Conservation (phyloP, 768 basidiomycete species). For the Leccinum variicolor region DNA sequence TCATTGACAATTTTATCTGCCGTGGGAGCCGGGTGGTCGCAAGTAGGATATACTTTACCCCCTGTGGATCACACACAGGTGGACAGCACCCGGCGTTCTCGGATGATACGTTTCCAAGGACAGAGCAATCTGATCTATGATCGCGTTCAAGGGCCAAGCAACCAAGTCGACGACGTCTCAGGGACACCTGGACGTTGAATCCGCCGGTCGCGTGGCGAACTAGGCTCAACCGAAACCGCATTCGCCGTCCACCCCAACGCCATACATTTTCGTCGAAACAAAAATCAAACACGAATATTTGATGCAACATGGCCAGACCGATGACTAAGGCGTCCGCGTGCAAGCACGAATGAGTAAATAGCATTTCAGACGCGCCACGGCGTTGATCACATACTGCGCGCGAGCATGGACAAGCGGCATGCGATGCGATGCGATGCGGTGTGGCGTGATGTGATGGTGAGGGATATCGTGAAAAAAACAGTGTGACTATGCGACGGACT, state of each 20-base stretch:
- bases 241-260: not conserved
- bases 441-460: not conserved
- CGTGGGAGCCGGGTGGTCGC: not conserved
- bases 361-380: not conserved
- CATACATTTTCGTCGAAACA: not conserved
- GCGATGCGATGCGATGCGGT: not conserved
- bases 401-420: not conserved
- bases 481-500: slow-evolving; percentile 2
- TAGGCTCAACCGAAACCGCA: not conserved
- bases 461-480: not conserved
- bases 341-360: not conserved
- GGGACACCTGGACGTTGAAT: not conserved
- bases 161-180: not conserved
- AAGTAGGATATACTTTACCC: not conserved
- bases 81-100: not conserved
- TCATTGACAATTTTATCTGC: not conserved
- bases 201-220: not conserved
- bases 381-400: not conserved
- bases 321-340: not conserved
- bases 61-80: not conserved
- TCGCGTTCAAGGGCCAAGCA: not conserved
- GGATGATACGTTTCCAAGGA: slow-evolving; percentile 3
- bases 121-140: not conserved
- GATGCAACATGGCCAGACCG: not conserved
- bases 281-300: not conserved